phyloP scores from a whole-genome alignment of 345 rosid genomes.

The Syzygium jambos region DNA sequence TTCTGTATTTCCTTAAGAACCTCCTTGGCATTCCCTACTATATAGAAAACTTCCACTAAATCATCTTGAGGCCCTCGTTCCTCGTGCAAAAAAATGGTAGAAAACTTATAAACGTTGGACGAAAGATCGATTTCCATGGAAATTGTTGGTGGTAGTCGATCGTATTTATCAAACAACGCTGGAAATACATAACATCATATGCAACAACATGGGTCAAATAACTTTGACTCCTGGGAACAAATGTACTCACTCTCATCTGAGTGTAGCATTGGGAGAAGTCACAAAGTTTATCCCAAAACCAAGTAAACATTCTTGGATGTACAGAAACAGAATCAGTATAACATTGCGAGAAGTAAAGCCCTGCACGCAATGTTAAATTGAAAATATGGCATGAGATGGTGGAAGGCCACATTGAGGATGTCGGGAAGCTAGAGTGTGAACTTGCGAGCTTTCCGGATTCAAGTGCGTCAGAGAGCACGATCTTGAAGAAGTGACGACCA shows the following conservation, averaged over 20 bases:
- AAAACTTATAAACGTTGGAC: too few species aligned
- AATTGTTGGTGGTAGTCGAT: too few species aligned
- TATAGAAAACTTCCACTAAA: too few species aligned
- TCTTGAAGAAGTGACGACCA: neutral
- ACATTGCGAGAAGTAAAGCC: neutral
- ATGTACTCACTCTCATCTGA: neutral
- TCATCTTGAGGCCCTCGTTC: too few species aligned
- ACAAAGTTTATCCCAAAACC: neutral
- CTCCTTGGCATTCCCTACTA: too few species aligned
- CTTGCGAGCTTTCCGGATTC: neutral
- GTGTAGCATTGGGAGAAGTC: neutral
- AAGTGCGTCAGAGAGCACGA: rapidly evolving
- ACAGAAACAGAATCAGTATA: neutral
- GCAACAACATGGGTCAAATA: too few species aligned
- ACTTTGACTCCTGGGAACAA: neutral
- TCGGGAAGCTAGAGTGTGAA: neutral
- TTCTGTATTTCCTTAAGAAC: too few species aligned
- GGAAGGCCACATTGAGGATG: neutral
- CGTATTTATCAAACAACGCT: rapidly evolving
- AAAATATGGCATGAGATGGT: neutral
- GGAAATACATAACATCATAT: neutral
- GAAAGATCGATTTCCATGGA: too few species aligned
- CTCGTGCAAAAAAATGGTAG: too few species aligned
- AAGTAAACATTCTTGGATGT: neutral
- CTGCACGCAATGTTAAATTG: neutral